Percentiles rank a stretch among this genome's conserved stretches.
These are phyloP conservation scores for Penium margaritaceum DNA, from an alignment of 139 green algal genomes.

Conservation along the genomic window DNA sequence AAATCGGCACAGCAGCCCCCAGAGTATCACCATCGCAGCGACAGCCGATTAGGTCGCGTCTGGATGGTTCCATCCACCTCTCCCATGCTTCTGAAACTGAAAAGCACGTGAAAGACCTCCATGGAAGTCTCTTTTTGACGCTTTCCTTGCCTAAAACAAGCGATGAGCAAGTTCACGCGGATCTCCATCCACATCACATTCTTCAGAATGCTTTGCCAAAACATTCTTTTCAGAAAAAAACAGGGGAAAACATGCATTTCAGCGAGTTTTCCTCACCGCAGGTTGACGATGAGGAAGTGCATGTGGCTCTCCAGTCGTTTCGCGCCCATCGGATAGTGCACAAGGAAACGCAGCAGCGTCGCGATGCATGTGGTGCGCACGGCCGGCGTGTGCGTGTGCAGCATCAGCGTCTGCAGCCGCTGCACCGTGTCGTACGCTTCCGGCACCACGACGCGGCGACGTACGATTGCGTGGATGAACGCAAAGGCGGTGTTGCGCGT, in stretches of 20 bases:
- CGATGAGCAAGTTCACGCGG: too few relatives aligned
- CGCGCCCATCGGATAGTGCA: conserved; percentile 80
- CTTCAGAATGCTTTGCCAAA: neutral
- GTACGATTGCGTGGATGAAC: conserved; percentile 69
- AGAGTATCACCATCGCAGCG: too few relatives aligned
- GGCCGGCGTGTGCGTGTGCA: conserved; percentile 44
- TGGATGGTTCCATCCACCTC: too few relatives aligned
- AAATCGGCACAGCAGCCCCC: too few relatives aligned
- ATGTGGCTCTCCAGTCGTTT: conserved; percentile 67
- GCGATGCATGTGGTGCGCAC: conserved; percentile 56
- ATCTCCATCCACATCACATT: too few relatives aligned
- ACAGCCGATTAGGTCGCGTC: too few relatives aligned
- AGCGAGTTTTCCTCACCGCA: conserved; percentile 42
- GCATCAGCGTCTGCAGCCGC: conserved; percentile 58
- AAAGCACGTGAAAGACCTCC: too few relatives aligned
- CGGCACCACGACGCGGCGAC: conserved; percentile 67
- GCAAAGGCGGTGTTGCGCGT: conserved; percentile 56
- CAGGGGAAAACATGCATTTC: too few relatives aligned
- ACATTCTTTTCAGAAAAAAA: neutral
- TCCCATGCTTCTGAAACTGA: too few relatives aligned
- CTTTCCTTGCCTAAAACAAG: too few relatives aligned
- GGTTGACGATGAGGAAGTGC: conserved; percentile 66
- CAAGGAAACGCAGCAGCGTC: conserved; percentile 79
- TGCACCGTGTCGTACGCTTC: conserved; percentile 88
- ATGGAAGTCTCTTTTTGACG: too few relatives aligned